phyloP scores from a whole-genome alignment of 345 rosid species.

The Cardamine resedifolia region DNA sequence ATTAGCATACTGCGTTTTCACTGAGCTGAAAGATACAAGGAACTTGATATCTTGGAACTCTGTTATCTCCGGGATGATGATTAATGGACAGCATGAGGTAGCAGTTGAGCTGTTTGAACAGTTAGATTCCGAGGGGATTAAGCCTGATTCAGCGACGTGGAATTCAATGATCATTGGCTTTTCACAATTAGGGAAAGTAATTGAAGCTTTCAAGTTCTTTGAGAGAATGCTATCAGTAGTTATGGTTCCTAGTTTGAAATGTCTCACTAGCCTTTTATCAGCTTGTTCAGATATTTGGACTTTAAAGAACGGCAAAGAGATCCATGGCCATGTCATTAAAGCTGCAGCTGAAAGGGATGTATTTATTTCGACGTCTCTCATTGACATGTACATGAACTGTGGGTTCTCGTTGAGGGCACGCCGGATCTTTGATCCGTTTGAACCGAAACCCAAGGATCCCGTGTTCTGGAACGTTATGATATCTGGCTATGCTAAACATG shows the following conservation, averaged over 20 bases:
- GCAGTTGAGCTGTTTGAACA: constrained; percentile 52
- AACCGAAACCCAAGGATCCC: constrained; percentile 54
- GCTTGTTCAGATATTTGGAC: constrained; percentile 58
- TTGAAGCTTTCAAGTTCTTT: constrained; percentile 53
- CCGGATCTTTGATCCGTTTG: constrained; percentile 45
- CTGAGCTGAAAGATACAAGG: constrained; percentile 45
- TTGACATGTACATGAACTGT: constrained; percentile 68
- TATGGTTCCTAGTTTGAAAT: constrained; percentile 48
- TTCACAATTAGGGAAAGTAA: constrained; percentile 49
- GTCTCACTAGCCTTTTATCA: constrained; percentile 57
- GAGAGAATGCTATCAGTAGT: constrained; percentile 52
- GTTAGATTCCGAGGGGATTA: constrained; percentile 47
- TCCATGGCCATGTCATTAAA: constrained; percentile 53
- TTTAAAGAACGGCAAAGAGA: constrained; percentile 55
- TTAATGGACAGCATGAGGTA: constrained; percentile 46
- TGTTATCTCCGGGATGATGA: constrained; percentile 62
- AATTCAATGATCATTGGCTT: constrained; percentile 68
- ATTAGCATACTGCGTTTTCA: constrained; percentile 46
- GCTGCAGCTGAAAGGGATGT: constrained; percentile 39
- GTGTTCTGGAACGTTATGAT: constrained; percentile 76
- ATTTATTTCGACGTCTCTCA: constrained; percentile 52
- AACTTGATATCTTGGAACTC: constrained; percentile 63
- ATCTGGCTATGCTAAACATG: constrained; percentile 73
- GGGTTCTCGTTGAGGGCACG: constrained; percentile 48
- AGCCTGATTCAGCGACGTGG: constrained; percentile 70